Evolutionary conservation across 768 basidiomycete species (phyloP), one percentile per base, ranked within the genome.

Genomic region (Lentinula edodes): DNA sequence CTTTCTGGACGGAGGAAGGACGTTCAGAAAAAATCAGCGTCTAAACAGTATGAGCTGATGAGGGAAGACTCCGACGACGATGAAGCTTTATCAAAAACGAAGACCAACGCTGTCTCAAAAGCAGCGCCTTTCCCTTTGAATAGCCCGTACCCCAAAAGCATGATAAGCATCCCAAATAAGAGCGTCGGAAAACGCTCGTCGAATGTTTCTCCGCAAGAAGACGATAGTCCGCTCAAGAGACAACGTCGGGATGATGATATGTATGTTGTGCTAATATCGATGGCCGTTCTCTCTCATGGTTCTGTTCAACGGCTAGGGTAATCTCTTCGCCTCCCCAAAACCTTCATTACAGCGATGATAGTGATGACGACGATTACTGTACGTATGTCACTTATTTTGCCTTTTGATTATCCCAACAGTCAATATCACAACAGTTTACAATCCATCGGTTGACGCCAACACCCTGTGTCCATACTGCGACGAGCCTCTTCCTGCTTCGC

Each of bases 381-480:
- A 72, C 64, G 78, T 63, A 35, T 62, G 32, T 38, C 18, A 52
- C 15, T 12, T 45, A 58, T 59, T 56, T 38, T 6, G 34, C 23
- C 23, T 23, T 39, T 20, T 18, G 38, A 32, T 36, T 62, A 34
- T 61, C 58, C 54, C 62, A 50, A 3, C 28, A 28, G 28, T 28
- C 28, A 39, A 13, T 45, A 18, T 32, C 34, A 23, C 34, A 89
- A 86, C 87, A 48, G 80, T 83, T 9, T 70, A 84, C 32, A 77
- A 79, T 39, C 74, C 80, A 2, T 65, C 70, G 18, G 73, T 78
- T 6, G 90, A 93, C 65, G 90, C 90, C 10, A 78, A 76, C 6
- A 86, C 78, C 1, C 73, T 93, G 2, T 94, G 92, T 68, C 91
- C 92, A 0, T 94, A 88, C 70, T 94, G 92, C 64, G 92, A 94